Evolutionary conservation across 768 basidiomycete species (phyloP).

Genomic region (Amyloporia xantha): DNA sequence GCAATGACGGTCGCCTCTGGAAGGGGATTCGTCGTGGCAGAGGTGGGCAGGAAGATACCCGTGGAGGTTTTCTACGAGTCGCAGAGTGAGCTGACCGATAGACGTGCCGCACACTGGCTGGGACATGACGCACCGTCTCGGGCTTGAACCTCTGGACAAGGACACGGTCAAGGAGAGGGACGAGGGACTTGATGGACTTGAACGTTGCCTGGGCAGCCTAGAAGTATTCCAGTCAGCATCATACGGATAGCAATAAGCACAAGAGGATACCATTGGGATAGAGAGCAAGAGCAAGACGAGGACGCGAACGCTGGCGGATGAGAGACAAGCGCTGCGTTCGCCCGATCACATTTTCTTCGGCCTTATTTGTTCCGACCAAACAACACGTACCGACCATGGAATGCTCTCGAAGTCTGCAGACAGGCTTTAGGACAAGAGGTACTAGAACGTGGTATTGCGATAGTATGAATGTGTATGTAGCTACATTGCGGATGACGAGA

Average conservation of each 20-base stretch:
- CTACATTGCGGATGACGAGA: background rate
- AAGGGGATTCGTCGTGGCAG: conserved; percentile 77
- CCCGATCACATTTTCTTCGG: conserved; percentile 8
- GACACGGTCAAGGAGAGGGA: conserved; percentile 93
- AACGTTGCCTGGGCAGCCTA: conserved; percentile 56
- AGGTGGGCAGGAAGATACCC: conserved; percentile 93
- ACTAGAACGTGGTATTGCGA: background rate
- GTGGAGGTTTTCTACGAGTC: conserved; percentile 85
- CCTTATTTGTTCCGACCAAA: conserved; percentile 16
- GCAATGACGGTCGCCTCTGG: conserved; percentile 97
- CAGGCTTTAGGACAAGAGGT: background rate
- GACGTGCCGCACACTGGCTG: background rate
- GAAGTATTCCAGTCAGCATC: no score
- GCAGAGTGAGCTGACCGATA: no score
- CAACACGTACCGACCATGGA: conserved; percentile 6
- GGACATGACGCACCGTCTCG: conserved; percentile 86
- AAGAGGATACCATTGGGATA: conserved; percentile 4
- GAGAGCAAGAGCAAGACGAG: background rate
- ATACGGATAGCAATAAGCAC: no score
- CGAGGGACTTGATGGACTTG: conserved; percentile 84
- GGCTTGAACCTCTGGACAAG: conserved; percentile 97
- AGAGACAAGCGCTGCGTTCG: background rate
- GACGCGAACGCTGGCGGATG: conserved; percentile 2
- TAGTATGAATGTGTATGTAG: conserved; percentile 4
- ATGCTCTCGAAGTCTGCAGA: background rate